Evolutionary conservation across 176 grass and related monocot genomes (phyloP), one percentile per base, ranked within the genome.

Genomic region (Panicum miliaceum): DNA sequence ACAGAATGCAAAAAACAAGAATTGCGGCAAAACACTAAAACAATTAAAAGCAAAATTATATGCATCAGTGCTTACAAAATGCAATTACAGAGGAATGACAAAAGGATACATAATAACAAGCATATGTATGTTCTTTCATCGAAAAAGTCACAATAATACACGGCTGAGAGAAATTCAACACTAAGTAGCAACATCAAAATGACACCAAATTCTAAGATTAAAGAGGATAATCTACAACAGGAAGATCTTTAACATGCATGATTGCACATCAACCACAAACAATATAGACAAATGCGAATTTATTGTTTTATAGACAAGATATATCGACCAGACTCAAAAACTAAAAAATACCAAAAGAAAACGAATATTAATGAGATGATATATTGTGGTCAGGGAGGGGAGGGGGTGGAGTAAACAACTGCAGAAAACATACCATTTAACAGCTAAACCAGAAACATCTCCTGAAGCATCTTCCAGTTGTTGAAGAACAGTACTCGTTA

Each of bases 401-500:
- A 34, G 22, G 40, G 19, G 73, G 25, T 54, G 32, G 16, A 76
- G 57, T 0, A 81, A 64, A 84, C 20, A 80, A 91, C 4, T 84
- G 32, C 59, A 72, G 34, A 78, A 86, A 5, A 29, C 37, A 87
- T 81, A 97, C 91, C 94, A 97, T 97, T 97, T 97, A 71, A 97
- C 91, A 79, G 94, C 94, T 86, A 97, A 73, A 82, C 89, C 94
- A 90, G 94, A 97, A 72, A 97, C 91, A 91, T 97, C 94, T 81
- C 91, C 94, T 36, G 94, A 90, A 63, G 94, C 94, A 84, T 97
- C 94, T 47, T 97, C 89, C n/a, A 97, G 92, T 72, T 97, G 94
- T 72, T 92, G 91, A 78, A 97, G 91, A 71, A 97, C 88, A 78
- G 80, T 94, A 82, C 65, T 87, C 3, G 94, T 86, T 68, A 97